phyloP scores from a whole-genome alignment of 208 protist genomes.

The Porcisia hertigi region DNA sequence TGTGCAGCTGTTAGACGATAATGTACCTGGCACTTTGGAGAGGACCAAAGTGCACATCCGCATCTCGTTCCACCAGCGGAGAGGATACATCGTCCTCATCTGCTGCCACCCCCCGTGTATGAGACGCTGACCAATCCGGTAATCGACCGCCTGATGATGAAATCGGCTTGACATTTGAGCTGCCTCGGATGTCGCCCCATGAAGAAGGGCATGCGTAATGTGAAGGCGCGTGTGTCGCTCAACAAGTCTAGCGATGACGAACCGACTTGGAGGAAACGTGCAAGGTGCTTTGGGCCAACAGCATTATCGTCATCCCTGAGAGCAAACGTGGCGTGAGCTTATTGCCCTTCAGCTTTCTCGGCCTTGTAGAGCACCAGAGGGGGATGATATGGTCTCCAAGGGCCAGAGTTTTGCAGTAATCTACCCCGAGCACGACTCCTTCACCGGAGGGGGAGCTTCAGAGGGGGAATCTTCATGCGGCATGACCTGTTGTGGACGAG shows the following conservation, averaged over 20 bases:
- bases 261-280: slow-evolving; percentile 28
- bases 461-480: slow-evolving; percentile 15
- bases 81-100: slow-evolving; percentile 10
- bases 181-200: slow-evolving; percentile 37
- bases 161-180: slow-evolving; percentile 19
- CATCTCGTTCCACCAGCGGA: too few species aligned
- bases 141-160: slow-evolving; percentile 32
- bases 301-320: slow-evolving; percentile 21
- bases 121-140: slow-evolving; percentile 35
- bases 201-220: slow-evolving; percentile 40
- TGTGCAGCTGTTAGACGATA: too few species aligned
- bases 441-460: slow-evolving; percentile 28
- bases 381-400: slow-evolving; percentile 29
- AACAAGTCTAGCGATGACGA: slow-evolving; percentile 35
- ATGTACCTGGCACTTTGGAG: too few species aligned
- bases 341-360: slow-evolving; percentile 37
- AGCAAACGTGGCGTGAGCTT: slow-evolving; percentile 21
- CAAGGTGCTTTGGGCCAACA: slow-evolving; percentile 47
- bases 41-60: too few species aligned
- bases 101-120: slow-evolving; percentile 28
- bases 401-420: slow-evolving; percentile 30
- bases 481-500: background rate
- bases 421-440: slow-evolving; percentile 32
- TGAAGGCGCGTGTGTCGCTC: slow-evolving; percentile 38
- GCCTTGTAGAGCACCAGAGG: slow-evolving; percentile 38